These are phyloP conservation scores for Paralagenidium karlingii DNA, from an alignment of 352 stramenopile species.

Conservation along the genomic window DNA sequence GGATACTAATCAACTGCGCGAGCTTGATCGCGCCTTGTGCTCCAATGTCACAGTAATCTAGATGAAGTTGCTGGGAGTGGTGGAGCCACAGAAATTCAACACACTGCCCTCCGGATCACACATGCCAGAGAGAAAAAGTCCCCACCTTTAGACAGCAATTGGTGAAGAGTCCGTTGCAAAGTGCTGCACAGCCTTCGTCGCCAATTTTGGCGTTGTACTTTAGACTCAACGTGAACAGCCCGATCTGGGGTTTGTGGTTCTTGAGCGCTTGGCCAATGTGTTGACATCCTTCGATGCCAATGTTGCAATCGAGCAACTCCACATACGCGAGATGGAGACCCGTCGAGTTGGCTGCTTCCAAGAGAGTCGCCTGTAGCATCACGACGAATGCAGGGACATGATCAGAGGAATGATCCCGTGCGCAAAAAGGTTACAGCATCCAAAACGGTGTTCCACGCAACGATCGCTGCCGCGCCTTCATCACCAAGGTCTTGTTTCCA, in stretches of 20 bases:
- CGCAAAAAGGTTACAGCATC: neutral
- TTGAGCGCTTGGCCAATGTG: constrained; percentile 33
- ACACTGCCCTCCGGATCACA: neutral
- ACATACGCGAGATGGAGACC: constrained; percentile 61
- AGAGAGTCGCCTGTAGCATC: constrained; percentile 27
- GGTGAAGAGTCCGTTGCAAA: constrained; percentile 56
- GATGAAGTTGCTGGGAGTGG: constrained; percentile 41
- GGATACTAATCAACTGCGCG: constrained; percentile 54
- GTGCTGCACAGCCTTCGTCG: constrained; percentile 28
- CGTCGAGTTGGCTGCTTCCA: constrained; percentile 20
- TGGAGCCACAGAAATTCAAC: neutral
- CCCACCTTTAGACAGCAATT: constrained; percentile 60
- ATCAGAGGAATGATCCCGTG: constrained; percentile 5
- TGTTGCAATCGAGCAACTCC: constrained; percentile 66
- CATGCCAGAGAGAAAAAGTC: neutral
- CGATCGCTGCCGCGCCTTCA: constrained; percentile 53
- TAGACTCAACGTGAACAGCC: constrained; percentile 60
- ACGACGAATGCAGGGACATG: constrained; percentile 3
- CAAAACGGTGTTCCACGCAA: constrained; percentile 3
- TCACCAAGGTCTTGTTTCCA: constrained; percentile 73
- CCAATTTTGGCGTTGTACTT: constrained; percentile 57
- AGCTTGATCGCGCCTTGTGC: constrained; percentile 40
- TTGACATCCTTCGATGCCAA: constrained; percentile 46
- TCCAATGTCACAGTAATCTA: constrained; percentile 57
- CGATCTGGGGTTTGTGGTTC: constrained; percentile 29